phyloP scores from a whole-genome alignment of 2,329 filamentous ascomycete genomes.

The Colletotrichum eleusines region DNA sequence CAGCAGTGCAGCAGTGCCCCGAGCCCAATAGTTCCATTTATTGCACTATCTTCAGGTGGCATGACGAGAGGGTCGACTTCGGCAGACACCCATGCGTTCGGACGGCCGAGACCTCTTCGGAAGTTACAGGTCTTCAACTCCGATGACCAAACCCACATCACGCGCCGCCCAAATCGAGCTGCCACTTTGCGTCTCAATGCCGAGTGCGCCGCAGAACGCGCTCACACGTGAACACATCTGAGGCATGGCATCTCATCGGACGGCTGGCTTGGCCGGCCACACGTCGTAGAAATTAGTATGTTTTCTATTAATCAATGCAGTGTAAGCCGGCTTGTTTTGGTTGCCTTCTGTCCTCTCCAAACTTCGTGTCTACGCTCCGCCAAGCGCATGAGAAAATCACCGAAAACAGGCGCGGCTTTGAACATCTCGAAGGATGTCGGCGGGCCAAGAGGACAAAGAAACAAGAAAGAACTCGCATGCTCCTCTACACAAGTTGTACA shows the following conservation, averaged over 20 bases:
- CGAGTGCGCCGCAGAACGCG: background rate
- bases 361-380: constrained; percentile 4
- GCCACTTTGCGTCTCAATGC: background rate
- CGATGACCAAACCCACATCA: constrained; percentile 8
- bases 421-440: background rate
- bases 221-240: background rate
- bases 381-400: background rate
- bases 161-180: background rate
- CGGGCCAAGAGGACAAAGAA: background rate
- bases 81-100: constrained; percentile 26
- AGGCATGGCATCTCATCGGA: background rate
- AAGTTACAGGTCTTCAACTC: constrained; percentile 20
- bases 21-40: background rate
- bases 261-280: background rate
- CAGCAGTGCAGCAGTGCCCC: background rate
- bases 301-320: constrained; percentile 16
- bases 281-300: background rate
- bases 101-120: constrained; percentile 31
- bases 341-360: background rate
- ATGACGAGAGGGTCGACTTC: background rate
- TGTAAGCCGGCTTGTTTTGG: background rate
- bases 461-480: background rate
- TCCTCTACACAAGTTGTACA: constrained; percentile 7
- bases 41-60: background rate
- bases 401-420: no score